Evolutionary conservation across 1,139 yeast genomes (phyloP).

Genomic region (Blastobotrys ciferrii): DNA sequence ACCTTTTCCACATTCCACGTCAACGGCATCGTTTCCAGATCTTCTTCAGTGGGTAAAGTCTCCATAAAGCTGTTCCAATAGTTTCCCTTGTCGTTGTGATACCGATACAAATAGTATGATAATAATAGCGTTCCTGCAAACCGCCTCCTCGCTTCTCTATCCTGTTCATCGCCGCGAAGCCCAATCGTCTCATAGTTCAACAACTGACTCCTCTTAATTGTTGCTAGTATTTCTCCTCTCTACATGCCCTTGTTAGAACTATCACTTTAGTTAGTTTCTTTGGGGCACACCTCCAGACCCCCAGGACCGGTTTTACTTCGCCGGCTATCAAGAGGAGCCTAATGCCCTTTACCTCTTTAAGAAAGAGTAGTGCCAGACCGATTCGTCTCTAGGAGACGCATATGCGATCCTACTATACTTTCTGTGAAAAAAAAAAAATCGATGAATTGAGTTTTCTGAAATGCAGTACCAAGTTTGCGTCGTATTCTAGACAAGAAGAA

Average conservation of each 20-base stretch:
- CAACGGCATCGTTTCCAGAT: conserved; percentile 37
- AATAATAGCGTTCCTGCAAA: conserved; percentile 31
- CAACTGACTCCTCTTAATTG: conserved; percentile 58
- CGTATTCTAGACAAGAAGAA: too few relatives aligned
- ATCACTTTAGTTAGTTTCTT: too few relatives aligned
- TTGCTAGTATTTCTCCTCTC: conserved; percentile 47
- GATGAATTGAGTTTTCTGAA: too few relatives aligned
- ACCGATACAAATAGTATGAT: conserved; percentile 26
- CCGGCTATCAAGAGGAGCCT: too few relatives aligned
- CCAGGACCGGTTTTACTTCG: too few relatives aligned
- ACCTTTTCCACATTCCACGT: conserved; percentile 35
- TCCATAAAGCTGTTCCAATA: conserved; percentile 28
- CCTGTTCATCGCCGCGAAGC: conserved; percentile 15
- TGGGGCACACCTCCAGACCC: too few relatives aligned
- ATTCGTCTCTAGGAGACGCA: too few relatives aligned
- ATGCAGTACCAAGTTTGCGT: too few relatives aligned
- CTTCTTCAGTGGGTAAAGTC: conserved; percentile 29
- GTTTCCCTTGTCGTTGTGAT: conserved; percentile 17
- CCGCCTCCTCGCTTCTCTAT: conserved; percentile 13
- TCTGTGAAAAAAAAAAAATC: too few relatives aligned
- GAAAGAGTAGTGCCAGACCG: too few relatives aligned
- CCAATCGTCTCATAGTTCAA: conserved; percentile 59
- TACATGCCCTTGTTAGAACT: background rate
- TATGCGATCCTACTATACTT: too few relatives aligned
- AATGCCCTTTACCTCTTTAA: too few relatives aligned